phyloP scores from a whole-genome alignment of 2,329 filamentous ascomycete species.

The Cladosporium sp. region DNA sequence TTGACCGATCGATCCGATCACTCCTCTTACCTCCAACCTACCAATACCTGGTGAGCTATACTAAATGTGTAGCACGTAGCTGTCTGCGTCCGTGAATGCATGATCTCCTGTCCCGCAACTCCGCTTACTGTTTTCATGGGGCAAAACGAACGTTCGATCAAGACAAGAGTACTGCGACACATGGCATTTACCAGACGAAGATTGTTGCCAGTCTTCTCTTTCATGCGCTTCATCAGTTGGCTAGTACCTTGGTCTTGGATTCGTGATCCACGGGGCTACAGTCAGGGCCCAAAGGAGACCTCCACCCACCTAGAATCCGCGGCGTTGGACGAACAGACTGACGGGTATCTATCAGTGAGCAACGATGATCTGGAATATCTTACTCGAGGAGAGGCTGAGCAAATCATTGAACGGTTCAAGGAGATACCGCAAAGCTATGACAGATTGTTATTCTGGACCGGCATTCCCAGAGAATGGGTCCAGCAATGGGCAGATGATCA shows the following conservation, averaged over 20 bases:
- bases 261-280: not conserved
- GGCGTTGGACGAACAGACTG: not conserved
- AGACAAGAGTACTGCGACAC: not conserved
- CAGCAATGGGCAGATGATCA: conserved; percentile 5
- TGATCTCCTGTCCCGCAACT: not conserved
- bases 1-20: not conserved
- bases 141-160: not conserved
- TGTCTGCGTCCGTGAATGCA: not conserved
- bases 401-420: not conserved
- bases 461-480: conserved; percentile 4
- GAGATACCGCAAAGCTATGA: conserved; percentile 2
- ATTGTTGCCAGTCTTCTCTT: conserved; percentile 4
- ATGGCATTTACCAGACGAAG: not conserved
- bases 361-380: conserved; percentile 1
- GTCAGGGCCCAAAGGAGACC: not conserved
- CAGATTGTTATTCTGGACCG: conserved; percentile 2
- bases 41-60: not conserved
- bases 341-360: not conserved
- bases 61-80: not conserved
- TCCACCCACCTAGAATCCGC: not conserved
- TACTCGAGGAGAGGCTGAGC: not conserved
- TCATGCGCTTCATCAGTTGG: conserved; percentile 3
- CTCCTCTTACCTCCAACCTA: not conserved
- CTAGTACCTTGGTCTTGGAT: conserved; percentile 1
- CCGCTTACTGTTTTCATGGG: not conserved